Evolutionary conservation across 192 early-diverging fungal genomes (phyloP).

Genomic region (Rhizophagus prolifer): DNA sequence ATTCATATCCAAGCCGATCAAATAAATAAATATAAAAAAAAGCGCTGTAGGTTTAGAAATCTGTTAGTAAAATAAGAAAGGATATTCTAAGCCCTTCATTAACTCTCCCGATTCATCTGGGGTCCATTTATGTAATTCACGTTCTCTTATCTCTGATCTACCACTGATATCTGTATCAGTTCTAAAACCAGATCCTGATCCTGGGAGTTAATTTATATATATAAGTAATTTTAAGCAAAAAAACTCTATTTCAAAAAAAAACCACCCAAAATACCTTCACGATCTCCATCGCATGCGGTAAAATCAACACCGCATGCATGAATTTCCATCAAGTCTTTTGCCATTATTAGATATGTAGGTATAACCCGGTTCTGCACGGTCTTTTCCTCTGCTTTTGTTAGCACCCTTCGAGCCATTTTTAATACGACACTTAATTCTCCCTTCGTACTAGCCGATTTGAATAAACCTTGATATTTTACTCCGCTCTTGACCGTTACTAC

Average conservation of each 20-base stretch:
- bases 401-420: slow-evolving; percentile 50
- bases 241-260: background rate
- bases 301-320: slow-evolving; percentile 55
- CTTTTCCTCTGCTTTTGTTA: slow-evolving; percentile 42
- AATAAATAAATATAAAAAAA: background rate
- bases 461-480: slow-evolving; percentile 66
- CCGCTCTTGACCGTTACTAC: slow-evolving; percentile 58
- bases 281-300: slow-evolving; percentile 45
- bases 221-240: background rate
- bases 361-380: slow-evolving; percentile 39
- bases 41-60: too few relatives aligned
- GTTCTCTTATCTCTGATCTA: slow-evolving; percentile 61
- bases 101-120: slow-evolving; percentile 58
- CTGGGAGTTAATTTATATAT: background rate
- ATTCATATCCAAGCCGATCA: background rate
- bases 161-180: slow-evolving; percentile 91
- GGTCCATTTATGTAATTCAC: slow-evolving; percentile 85
- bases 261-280: slow-evolving; percentile 42
- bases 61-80: slow-evolving; percentile 32
- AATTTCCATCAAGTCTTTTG: slow-evolving; percentile 68
- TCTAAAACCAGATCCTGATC: slow-evolving; percentile 91
- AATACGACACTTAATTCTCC: slow-evolving; percentile 68
- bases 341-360: slow-evolving; percentile 54
- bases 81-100: slow-evolving; percentile 38
- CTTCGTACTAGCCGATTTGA: slow-evolving; percentile 58